Evolutionary conservation across 805 yeast species (phyloP).

Genomic region (Cyberlindnera amylophila): DNA sequence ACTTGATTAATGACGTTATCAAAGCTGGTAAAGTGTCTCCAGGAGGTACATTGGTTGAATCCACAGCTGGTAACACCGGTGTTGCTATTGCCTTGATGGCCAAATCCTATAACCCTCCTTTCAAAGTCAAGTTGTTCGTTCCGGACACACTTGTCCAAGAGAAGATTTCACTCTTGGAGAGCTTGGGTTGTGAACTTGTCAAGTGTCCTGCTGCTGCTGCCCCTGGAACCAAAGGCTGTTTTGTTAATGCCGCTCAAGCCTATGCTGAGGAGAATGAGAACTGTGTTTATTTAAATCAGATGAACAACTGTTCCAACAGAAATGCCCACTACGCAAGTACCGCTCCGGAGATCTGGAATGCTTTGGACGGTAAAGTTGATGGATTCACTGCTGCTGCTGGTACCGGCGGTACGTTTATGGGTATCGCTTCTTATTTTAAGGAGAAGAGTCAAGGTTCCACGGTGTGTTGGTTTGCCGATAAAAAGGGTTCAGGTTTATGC

Average conservation of each 20-base stretch:
- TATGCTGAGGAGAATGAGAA: constrained; percentile 36
- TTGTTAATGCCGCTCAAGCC: constrained; percentile 22
- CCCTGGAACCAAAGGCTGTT: constrained; percentile 45
- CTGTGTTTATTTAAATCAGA: constrained; percentile 77
- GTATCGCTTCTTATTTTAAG: constrained; percentile 63
- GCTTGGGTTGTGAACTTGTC: constrained; percentile 59
- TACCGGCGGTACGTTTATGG: constrained; percentile 82
- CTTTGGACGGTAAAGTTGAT: constrained; percentile 49
- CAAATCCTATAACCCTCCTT: constrained; percentile 21
- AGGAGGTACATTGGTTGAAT: constrained; percentile 65
- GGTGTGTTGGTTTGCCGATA: constrained; percentile 64
- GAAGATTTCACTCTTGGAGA: constrained; percentile 53
- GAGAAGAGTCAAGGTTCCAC: constrained; percentile 36
- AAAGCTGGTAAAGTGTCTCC: constrained; percentile 13
- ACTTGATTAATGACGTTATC: constrained; percentile 62
- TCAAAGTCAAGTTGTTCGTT: constrained; percentile 65
- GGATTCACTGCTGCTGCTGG: constrained; percentile 76
- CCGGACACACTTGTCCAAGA: constrained; percentile 77
- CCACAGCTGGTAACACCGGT: constrained; percentile 86
- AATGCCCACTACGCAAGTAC: constrained; percentile 62
- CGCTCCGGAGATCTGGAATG: constrained; percentile 74
- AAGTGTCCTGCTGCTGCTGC: constrained; percentile 64
- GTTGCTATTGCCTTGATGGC: constrained; percentile 76
- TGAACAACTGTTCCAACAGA: constrained; percentile 78
- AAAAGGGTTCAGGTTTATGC: constrained; percentile 74